Base-by-base conservation (phyloP, 1,284 basidiomycete species). In the Ceratobasidium sp. region DNA sequence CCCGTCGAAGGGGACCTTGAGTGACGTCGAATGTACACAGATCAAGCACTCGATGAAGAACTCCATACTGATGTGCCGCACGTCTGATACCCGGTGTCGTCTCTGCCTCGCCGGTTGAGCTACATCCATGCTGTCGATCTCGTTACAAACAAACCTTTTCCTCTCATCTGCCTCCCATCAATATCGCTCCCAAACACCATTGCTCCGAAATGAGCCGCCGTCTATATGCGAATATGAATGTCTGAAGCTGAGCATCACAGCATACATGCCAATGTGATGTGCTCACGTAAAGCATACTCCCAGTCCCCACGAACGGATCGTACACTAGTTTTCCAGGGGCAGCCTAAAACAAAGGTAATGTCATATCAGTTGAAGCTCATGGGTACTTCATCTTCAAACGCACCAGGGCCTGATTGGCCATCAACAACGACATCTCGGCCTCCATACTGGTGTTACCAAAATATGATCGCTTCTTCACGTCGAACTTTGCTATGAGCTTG, bases 371-470 rank as follows among this genome's bases (percentile, higher is more conserved):
- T 44, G 59, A 61, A 26, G 28, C 16, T 57, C 47, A 70, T 18
- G 9, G 21, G 26, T 38, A 38, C 11, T 38, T 38, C 11, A 11
- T 11, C 35, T 38, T 38, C 35, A 38, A 38, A 74, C 82, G 50
- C 74, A 93, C 95, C 78, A 97, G 83, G 0, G 96, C 91, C 82
- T 99, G 98, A 77, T 96, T 96, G 7, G 96, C 96, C 95, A 98
- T 98, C 44, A 98, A 81, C 52, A 99, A 83, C 1, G 94, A 96
- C 76, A 98, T 92, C 79, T 98, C 95, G 0, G 96, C 89, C 78
- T 98, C 96, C 98, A 99, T 99, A 77, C 93, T 94, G 0, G 98
- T 99, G 78, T 98, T 99, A 9, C 98, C 97, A 79, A 91, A 98
- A 80, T 95, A 98, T 16, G 84, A 84, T 7, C 98, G 87, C 79